Evolutionary conservation across 2,329 filamentous ascomycete genomes (phyloP).

Genomic region (Tolypocladium guangdongense): DNA sequence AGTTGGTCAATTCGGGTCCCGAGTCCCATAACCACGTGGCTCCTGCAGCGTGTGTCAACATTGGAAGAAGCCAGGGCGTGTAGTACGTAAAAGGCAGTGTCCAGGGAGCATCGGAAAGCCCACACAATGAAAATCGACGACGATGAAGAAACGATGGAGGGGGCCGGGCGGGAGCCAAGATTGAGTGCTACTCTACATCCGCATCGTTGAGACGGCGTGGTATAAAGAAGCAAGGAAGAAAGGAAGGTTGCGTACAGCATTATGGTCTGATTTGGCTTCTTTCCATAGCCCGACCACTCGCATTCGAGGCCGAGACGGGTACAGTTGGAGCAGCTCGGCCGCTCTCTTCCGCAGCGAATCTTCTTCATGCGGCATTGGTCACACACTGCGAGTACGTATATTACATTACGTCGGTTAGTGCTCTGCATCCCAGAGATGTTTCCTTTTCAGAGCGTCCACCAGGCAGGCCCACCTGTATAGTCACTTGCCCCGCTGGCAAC

Average conservation of each 20-base stretch:
- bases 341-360: not conserved
- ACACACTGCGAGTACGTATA: not conserved
- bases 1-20: not conserved
- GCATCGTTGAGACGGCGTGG: not conserved
- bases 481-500: not conserved
- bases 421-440: not conserved
- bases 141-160: too few species aligned
- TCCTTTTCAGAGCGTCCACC: not conserved
- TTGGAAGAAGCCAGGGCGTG: too few species aligned
- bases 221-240: not conserved
- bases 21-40: not conserved
- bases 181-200: too few species aligned
- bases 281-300: not conserved
- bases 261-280: not conserved
- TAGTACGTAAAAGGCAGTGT: too few species aligned
- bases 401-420: not conserved
- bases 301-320: not conserved
- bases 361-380: not conserved
- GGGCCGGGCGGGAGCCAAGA: too few species aligned
- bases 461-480: not conserved
- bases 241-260: not conserved
- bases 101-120: not conserved
- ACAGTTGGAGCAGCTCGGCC: not conserved
- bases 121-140: not conserved
- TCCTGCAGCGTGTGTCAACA: not conserved